These are phyloP conservation scores for Puccinia coronata DNA, from an alignment of 1,284 basidiomycete genomes.

Conservation along the genomic window DNA sequence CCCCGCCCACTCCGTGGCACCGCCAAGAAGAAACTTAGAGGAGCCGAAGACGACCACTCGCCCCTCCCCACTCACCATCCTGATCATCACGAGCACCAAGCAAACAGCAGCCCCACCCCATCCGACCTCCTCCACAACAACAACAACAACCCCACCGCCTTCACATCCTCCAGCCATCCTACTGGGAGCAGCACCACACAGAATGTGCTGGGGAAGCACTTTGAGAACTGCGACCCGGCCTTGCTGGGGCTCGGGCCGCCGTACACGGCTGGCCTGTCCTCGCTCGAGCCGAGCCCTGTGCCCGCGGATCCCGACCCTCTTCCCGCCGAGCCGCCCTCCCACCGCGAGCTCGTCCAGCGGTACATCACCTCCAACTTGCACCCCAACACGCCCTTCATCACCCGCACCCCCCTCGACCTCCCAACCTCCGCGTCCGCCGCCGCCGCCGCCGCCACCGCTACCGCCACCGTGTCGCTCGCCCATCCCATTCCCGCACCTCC, in stretches of 20 bases:
- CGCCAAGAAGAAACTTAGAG: neutral
- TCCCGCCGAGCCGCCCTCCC: neutral
- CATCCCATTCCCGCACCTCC: no score
- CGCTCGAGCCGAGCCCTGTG: no score
- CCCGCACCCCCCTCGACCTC: no score
- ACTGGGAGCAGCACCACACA: neutral
- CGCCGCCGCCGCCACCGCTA: no score
- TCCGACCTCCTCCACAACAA: no score
- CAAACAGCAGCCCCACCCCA: neutral
- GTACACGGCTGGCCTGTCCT: no score
- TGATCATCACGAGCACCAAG: neutral
- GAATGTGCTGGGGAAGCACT: neutral
- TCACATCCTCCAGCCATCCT: neutral
- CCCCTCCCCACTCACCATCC: neutral
- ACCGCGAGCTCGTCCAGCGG: neutral
- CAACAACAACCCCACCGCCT: neutral
- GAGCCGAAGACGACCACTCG: no score
- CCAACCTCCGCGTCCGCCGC: no score
- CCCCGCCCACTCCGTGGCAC: neutral
- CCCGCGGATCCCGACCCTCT: no score
- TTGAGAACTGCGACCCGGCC: constrained; percentile 10
- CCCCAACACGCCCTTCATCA: no score
- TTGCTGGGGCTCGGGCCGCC: neutral
- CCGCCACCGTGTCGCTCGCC: no score
- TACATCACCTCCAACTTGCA: no score